These are phyloP conservation scores for Aspergillus carlsbadensis DNA, from an alignment of 495 filamentous ascomycete genomes.

Conservation along the genomic window DNA sequence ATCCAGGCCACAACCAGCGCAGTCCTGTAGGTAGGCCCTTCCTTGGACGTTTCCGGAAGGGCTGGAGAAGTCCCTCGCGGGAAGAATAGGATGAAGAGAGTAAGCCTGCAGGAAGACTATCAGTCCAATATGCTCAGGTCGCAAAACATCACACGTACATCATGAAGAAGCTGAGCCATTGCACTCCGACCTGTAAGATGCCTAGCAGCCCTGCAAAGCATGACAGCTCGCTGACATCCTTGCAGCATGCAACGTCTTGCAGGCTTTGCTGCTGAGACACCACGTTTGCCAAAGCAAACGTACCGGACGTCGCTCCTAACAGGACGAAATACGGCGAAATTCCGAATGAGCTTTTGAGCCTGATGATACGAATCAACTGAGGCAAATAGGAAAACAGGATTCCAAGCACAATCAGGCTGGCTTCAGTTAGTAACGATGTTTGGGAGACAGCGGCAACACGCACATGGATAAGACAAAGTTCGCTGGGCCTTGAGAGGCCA, in stretches of 20 bases:
- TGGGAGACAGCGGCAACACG: slow-evolving; percentile 11
- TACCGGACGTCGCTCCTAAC: slow-evolving; percentile 84
- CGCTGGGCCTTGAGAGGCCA: slow-evolving; percentile 49
- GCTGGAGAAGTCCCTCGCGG: slow-evolving; percentile 59
- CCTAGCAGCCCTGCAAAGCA: slow-evolving; percentile 84
- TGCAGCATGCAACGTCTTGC: slow-evolving; percentile 81
- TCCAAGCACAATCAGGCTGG: slow-evolving; percentile 80
- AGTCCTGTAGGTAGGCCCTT: slow-evolving; percentile 64
- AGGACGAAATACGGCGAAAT: slow-evolving; percentile 94
- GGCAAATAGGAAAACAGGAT: slow-evolving; percentile 93
- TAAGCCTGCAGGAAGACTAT: slow-evolving; percentile 50
- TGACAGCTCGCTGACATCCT: slow-evolving; percentile 71
- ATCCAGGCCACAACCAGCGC: slow-evolving; percentile 68
- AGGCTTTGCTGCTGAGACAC: slow-evolving; percentile 75
- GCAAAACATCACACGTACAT: slow-evolving; percentile 61
- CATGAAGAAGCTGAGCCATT: slow-evolving; percentile 87
- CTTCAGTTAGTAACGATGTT: slow-evolving; percentile 1
- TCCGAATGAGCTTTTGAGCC: slow-evolving; percentile 84
- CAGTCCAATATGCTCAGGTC: not conserved
- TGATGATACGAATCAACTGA: slow-evolving; percentile 88
- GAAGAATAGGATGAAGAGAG: slow-evolving; percentile 85
- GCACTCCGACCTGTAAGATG: slow-evolving; percentile 82
- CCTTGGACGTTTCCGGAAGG: slow-evolving; percentile 27
- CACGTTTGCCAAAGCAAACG: slow-evolving; percentile 87
- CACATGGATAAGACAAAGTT: slow-evolving; percentile 66